These are phyloP conservation scores for Exsudoporus frostii DNA, from an alignment of 768 basidiomycete genomes.

Conservation along the genomic window DNA sequence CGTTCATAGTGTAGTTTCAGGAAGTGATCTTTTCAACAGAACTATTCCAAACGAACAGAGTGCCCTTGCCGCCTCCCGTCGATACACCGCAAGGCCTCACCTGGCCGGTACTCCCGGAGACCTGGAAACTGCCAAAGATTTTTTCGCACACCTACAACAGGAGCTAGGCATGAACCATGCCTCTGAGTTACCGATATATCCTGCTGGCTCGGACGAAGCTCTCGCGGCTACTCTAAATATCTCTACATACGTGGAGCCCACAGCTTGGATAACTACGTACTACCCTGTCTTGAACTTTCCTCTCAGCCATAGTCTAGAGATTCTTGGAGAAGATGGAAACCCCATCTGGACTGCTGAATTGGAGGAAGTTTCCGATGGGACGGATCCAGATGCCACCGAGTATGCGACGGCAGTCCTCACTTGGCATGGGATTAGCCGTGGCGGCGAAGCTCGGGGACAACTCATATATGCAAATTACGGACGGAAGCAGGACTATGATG, in stretches of 20 bases:
- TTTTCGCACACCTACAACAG: slow-evolving; percentile 49
- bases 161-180: slow-evolving; percentile 41
- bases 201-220: slow-evolving; percentile 55
- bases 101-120: slow-evolving; percentile 58
- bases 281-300: slow-evolving; percentile 74
- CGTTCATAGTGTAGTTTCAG: not conserved
- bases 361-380: slow-evolving; percentile 61
- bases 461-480: slow-evolving; percentile 60
- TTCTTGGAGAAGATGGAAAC: slow-evolving; percentile 49
- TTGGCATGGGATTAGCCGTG: slow-evolving; percentile 69
- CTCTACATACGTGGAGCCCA: slow-evolving; percentile 36
- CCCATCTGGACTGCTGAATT: slow-evolving; percentile 59
- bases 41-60: slow-evolving; percentile 49
- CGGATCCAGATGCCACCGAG: slow-evolving; percentile 60
- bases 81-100: slow-evolving; percentile 54
- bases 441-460: slow-evolving; percentile 63
- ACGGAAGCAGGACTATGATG: slow-evolving; percentile 59
- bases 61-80: slow-evolving; percentile 49
- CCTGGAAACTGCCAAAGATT: slow-evolving; percentile 52
- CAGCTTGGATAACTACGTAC: slow-evolving; percentile 67
- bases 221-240: slow-evolving; percentile 51
- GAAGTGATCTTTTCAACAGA: slow-evolving; percentile 27
- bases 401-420: slow-evolving; percentile 55
- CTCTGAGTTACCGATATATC: slow-evolving; percentile 42
- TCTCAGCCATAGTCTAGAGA: slow-evolving; percentile 51